Conservation (phyloP, 495 filamentous ascomycete species). For the Aspergillus leporis region DNA sequence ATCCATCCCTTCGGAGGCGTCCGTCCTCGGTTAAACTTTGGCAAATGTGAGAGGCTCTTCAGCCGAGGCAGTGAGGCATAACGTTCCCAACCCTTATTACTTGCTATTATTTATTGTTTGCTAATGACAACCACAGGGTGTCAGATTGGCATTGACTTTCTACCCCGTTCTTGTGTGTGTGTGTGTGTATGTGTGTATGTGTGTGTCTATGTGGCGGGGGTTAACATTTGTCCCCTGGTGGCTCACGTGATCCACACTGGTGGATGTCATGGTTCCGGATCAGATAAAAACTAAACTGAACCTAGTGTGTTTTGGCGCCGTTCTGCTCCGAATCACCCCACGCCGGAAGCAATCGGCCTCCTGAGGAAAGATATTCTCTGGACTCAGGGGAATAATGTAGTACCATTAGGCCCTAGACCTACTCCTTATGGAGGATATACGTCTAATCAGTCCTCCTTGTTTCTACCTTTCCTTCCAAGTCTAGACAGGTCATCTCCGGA, state of each 20-base stretch:
- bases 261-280: slow-evolving; percentile 15
- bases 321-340: slow-evolving; percentile 15
- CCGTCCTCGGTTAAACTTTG: slow-evolving; percentile 11
- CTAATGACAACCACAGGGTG: not conserved
- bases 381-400: not conserved
- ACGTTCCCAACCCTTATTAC: too few relatives aligned
- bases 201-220: too few relatives aligned
- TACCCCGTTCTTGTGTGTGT: too few relatives aligned
- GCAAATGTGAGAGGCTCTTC: not conserved
- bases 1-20: not conserved
- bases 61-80: slow-evolving; percentile 2
- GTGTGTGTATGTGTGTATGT: too few relatives aligned
- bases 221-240: too few relatives aligned
- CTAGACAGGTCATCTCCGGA: not conserved
- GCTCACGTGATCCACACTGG: slow-evolving; percentile 10
- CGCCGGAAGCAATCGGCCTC: slow-evolving; percentile 17
- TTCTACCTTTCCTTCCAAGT: not conserved
- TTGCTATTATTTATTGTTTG: not conserved
- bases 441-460: not conserved
- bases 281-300: slow-evolving; percentile 15
- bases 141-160: not conserved
- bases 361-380: slow-evolving; percentile 32
- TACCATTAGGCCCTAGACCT: not conserved
- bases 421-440: not conserved
- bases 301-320: not conserved